These are phyloP conservation scores for Chaetomium strumarium DNA, from an alignment of 2,329 filamentous ascomycete species.

Conservation along the genomic window DNA sequence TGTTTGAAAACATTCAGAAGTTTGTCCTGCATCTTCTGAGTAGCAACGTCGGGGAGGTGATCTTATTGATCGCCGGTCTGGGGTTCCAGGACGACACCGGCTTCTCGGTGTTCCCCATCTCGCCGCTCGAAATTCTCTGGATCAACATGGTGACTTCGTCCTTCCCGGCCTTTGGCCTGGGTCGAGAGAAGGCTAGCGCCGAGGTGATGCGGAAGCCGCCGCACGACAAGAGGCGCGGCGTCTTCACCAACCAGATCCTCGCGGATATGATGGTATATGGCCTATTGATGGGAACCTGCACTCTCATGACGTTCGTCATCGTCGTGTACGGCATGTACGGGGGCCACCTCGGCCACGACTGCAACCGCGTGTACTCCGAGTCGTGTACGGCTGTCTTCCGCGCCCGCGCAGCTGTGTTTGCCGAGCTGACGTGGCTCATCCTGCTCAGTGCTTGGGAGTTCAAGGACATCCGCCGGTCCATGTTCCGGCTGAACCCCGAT, in stretches of 20 bases:
- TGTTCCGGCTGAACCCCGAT: slow-evolving; percentile 60
- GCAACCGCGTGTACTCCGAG: slow-evolving; percentile 55
- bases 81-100: slow-evolving; percentile 67
- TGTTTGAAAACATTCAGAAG: slow-evolving; percentile 87
- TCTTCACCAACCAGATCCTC: slow-evolving; percentile 73
- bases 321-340: slow-evolving; percentile 51
- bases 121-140: slow-evolving; percentile 84
- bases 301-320: slow-evolving; percentile 60
- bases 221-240: slow-evolving; percentile 59
- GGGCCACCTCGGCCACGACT: slow-evolving; percentile 52
- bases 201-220: slow-evolving; percentile 79
- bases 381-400: slow-evolving; percentile 58
- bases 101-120: slow-evolving; percentile 78
- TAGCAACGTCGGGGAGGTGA: slow-evolving; percentile 79
- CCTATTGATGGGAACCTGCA: slow-evolving; percentile 67
- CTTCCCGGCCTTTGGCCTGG: slow-evolving; percentile 81
- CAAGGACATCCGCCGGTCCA: slow-evolving; percentile 63
- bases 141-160: slow-evolving; percentile 91
- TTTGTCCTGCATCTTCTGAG: slow-evolving; percentile 75
- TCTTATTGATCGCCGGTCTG: slow-evolving; percentile 73
- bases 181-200: slow-evolving; percentile 66
- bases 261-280: slow-evolving; percentile 78
- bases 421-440: slow-evolving; percentile 66
- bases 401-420: slow-evolving; percentile 67
- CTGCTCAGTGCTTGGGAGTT: slow-evolving; percentile 74